These are phyloP conservation scores for Nothophytophthora sp. DNA, from an alignment of 352 stramenopile species.

Conservation along the genomic window DNA sequence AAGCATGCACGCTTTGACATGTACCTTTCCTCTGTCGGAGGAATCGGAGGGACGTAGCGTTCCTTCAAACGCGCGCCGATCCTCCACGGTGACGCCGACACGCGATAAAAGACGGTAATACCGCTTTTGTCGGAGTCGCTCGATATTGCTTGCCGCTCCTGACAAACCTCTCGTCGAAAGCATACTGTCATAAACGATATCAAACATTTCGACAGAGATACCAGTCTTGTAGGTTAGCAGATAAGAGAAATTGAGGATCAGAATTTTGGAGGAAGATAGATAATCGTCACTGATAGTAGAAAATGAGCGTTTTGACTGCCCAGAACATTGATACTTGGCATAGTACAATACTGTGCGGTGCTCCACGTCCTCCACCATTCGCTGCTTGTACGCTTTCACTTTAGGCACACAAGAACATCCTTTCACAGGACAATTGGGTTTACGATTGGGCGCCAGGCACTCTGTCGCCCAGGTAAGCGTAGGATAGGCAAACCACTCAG, in stretches of 20 bases:
- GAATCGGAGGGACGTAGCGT: neutral
- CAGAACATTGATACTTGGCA: neutral
- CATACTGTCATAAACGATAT: slow-evolving; percentile 8
- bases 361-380: neutral
- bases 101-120: neutral
- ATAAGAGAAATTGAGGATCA: slow-evolving; percentile 4
- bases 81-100: neutral
- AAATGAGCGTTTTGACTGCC: neutral
- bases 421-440: neutral
- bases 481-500: slow-evolving; percentile 5
- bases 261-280: neutral
- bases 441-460: neutral
- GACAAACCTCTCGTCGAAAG: neutral
- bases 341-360: slow-evolving; percentile 7
- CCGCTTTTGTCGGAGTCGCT: slow-evolving; percentile 3
- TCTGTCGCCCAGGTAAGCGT: slow-evolving; percentile 1
- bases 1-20: neutral
- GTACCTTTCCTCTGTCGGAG: neutral
- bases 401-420: neutral
- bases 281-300: neutral
- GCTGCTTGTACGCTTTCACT: slow-evolving; percentile 2
- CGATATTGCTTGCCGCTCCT: neutral
- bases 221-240: slow-evolving; percentile 5
- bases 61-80: neutral
- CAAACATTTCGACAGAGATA: slow-evolving; percentile 6